These are phyloP conservation scores for Mortierella sp. DNA, from an alignment of 371 early-diverging fungal genomes.

Conservation along the genomic window DNA sequence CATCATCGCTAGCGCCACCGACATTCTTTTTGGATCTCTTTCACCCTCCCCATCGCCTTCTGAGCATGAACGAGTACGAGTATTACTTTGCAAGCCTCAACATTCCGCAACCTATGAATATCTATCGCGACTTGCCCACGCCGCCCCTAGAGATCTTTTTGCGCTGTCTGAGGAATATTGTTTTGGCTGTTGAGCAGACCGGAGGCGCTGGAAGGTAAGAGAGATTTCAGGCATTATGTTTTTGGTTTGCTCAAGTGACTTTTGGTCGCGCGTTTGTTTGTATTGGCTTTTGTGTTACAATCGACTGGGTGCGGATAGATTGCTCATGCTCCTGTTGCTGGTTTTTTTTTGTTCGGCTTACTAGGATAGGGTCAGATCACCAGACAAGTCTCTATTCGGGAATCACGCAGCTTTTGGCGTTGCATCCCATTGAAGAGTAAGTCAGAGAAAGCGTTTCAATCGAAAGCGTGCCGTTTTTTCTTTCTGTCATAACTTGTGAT, in stretches of 20 bases:
- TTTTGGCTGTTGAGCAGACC: constrained; percentile 42
- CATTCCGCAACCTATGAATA: constrained; percentile 22
- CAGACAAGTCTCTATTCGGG: constrained; percentile 49
- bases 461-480: background rate
- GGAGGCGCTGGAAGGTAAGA: constrained; percentile 54
- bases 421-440: constrained; percentile 55
- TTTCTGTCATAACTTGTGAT: background rate
- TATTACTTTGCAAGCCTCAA: constrained; percentile 32
- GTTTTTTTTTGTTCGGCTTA: background rate
- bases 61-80: constrained; percentile 35
- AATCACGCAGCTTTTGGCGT: constrained; percentile 44
- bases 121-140: constrained; percentile 37
- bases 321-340: background rate
- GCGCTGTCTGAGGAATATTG: constrained; percentile 41
- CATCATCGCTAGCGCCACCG: constrained; percentile 17
- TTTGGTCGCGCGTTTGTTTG: background rate
- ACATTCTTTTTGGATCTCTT: constrained; percentile 52
- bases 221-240: no score
- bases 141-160: constrained; percentile 44
- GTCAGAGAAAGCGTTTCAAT: background rate
- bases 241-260: no score
- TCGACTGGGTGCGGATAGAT: background rate
- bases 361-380: constrained; percentile 47
- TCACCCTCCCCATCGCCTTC: constrained; percentile 35
- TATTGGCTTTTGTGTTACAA: background rate